These are phyloP conservation scores for Sambucus nigra DNA, from an alignment of 129 eudicot genomes.

Conservation along the genomic window DNA sequence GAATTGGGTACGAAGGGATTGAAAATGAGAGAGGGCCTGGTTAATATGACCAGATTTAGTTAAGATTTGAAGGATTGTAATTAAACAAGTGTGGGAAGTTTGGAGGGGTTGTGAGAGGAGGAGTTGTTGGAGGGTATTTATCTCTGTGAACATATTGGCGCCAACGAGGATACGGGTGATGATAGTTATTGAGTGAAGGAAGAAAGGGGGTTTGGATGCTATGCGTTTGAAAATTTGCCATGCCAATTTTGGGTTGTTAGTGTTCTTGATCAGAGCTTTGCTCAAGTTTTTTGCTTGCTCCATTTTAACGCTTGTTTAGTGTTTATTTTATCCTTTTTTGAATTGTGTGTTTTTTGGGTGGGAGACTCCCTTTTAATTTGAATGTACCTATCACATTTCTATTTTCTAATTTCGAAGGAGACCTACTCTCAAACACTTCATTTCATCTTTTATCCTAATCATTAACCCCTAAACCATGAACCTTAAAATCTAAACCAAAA, in stretches of 20 bases:
- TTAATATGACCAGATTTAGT: constrained; percentile 37
- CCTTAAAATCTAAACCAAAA: too few species aligned
- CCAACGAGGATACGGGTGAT: constrained; percentile 49
- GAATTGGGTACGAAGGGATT: constrained; percentile 37
- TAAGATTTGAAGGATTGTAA: constrained; percentile 27
- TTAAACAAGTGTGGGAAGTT: constrained; percentile 13
- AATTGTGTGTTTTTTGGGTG: too few species aligned
- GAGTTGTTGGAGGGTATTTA: constrained; percentile 42
- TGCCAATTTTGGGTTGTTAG: constrained; percentile 57
- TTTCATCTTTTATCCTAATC: too few species aligned
- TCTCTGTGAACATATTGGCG: constrained; percentile 50
- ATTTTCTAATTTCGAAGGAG: too few species aligned
- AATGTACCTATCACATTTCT: too few species aligned
- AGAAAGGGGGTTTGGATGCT: constrained; percentile 22
- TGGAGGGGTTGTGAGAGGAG: constrained; percentile 28
- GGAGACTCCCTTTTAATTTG: too few species aligned
- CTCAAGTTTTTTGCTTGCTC: constrained; percentile 27
- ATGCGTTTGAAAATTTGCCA: constrained; percentile 71
- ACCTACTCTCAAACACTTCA: too few species aligned
- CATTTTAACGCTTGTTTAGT: too few species aligned
- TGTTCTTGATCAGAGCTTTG: constrained; percentile 47
- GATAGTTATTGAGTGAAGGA: constrained; percentile 29
- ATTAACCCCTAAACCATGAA: too few species aligned
- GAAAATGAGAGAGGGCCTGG: constrained; percentile 55
- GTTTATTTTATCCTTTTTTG: too few species aligned